phyloP scores from a whole-genome alignment of 441 rosid genomes.

The Euphorbia celastroides region DNA sequence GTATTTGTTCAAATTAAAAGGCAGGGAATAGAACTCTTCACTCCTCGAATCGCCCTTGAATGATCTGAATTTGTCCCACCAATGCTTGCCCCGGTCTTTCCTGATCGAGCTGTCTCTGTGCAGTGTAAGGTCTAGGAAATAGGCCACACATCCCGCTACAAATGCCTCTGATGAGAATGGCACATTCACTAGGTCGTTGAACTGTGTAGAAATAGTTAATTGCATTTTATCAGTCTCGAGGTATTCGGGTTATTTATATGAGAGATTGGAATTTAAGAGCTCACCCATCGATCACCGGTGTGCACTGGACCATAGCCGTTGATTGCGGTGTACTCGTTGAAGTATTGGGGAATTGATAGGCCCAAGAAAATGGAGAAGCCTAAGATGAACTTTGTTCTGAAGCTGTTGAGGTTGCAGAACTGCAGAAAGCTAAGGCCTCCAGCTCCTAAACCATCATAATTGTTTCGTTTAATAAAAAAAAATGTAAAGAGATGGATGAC shows the following conservation, averaged over 20 bases:
- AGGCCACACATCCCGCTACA: constrained; percentile 80
- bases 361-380: constrained; percentile 93
- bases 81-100: constrained; percentile 94
- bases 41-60: constrained; percentile 71
- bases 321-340: constrained; percentile 84
- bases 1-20: constrained; percentile 83
- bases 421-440: constrained; percentile 94
- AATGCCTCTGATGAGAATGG: constrained; percentile 91
- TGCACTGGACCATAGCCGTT: constrained; percentile 90
- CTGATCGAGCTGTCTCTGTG: constrained; percentile 43
- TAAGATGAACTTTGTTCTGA: constrained; percentile 68
- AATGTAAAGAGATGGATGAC: too few species aligned
- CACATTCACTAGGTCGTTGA: constrained; percentile 83
- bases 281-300: constrained; percentile 81
- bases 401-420: constrained; percentile 90
- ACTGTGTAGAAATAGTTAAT: constrained; percentile 36
- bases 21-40: constrained; percentile 86
- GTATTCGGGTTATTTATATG: background rate
- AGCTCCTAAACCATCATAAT: constrained; percentile 36
- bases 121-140: constrained; percentile 76
- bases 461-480: background rate
- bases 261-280: constrained; percentile 4
- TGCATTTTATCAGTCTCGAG: constrained; percentile 3
- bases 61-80: constrained; percentile 90
- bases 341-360: constrained; percentile 86